Evolutionary conservation across 1,284 basidiomycete genomes (phyloP), one percentile per base, ranked within the genome.

Genomic region (Cutaneotrichosporon dermatis): DNA sequence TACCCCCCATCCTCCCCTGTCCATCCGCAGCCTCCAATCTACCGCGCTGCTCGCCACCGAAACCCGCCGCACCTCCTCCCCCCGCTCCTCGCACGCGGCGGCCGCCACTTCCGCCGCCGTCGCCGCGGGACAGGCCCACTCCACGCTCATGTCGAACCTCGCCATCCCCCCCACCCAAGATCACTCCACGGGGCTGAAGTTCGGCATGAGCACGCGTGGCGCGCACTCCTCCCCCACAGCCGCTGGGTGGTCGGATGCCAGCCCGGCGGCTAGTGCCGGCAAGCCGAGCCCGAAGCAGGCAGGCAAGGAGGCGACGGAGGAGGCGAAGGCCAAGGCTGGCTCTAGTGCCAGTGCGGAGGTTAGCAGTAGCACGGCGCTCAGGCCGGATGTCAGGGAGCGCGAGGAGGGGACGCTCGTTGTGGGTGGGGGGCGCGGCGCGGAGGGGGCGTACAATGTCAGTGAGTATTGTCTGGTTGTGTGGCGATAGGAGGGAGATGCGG

Each of bases 371-470:
- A 46, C 54, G 6, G 45, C 54, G 8, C 45, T 49, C 13, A 49
- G 35, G 5, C 37, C 49, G 48, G 33, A 41, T 10, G 55, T 41
- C 2, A 13, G n/a, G 5, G 11, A 35, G 34, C 10, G 34, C 6
- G 36, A 39, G 33, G 55, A 25, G 15, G 48, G 39, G 25, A 12
- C 37, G 40, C 11, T 36, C n/a, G 36, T 46, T 8, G 53, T 45
- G 6, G 44, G 33, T 6, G 12, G 35, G 2, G 57, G 57, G 2
- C 43, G 43, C n/a, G 43, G 54, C 6, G 48, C 50, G 9, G 74
- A 76, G 57, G 74, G 74, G 12, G 61, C 70, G 2, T 72, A 76
- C 59, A 71, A 69, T 51, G 64, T 69, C 58, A 72, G 74, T 72
- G 51, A 59, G 73, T 59, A 7, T 46, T 25, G 25, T 25, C 25